Evolutionary conservation across 768 basidiomycete genomes (phyloP).

Genomic region (Mycena haematopus): DNA sequence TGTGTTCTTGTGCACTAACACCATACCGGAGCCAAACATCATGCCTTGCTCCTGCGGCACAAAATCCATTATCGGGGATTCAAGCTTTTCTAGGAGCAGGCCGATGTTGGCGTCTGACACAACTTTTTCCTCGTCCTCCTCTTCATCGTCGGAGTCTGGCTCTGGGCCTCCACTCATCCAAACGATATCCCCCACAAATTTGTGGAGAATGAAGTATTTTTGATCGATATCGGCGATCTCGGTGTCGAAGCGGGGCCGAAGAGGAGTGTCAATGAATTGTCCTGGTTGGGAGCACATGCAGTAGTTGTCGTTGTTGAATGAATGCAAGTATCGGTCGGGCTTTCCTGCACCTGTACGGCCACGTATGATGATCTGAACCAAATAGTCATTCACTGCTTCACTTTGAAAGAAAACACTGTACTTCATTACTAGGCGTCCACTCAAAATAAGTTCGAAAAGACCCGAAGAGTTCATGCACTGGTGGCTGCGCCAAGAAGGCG

Average conservation of each 20-base stretch:
- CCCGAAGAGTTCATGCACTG: not conserved
- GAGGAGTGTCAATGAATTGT: not conserved
- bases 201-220: slow-evolving; percentile 16
- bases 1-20: not conserved
- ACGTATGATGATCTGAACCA: slow-evolving; percentile 18
- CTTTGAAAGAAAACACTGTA: slow-evolving; percentile 9
- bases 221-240: slow-evolving; percentile 11
- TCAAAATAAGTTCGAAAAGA: not conserved
- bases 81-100: slow-evolving; percentile 5
- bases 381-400: slow-evolving; percentile 6
- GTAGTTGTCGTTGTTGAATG: not conserved
- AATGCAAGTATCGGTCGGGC: not conserved
- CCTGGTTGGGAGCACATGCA: not conserved
- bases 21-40: slow-evolving; percentile 21
- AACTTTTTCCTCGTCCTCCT: slow-evolving; percentile 2
- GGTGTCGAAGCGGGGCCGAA: slow-evolving; percentile 3
- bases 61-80: slow-evolving; percentile 10
- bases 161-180: slow-evolving; percentile 16
- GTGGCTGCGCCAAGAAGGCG: slow-evolving; percentile 4
- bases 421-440: slow-evolving; percentile 2
- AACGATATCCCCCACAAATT: slow-evolving; percentile 16
- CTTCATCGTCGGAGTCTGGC: not conserved
- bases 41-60: slow-evolving; percentile 9
- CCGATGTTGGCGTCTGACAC: slow-evolving; percentile 9
- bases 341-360: slow-evolving; percentile 2